Conservation (phyloP, 2,329 filamentous ascomycete genomes). For the Epichloe baconii region DNA sequence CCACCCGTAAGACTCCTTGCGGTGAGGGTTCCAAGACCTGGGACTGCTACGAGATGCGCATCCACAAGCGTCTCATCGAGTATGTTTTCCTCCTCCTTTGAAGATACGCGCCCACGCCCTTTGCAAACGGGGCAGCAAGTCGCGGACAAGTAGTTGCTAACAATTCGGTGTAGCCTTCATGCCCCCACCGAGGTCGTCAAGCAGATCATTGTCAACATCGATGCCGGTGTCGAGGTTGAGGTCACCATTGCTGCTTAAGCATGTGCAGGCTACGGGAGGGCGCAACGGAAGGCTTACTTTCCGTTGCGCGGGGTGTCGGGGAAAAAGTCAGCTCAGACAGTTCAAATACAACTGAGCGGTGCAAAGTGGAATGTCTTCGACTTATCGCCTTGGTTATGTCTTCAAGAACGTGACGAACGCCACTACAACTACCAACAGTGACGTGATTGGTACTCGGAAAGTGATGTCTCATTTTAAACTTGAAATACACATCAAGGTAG, state of each 20-base stretch:
- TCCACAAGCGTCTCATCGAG: slow-evolving; percentile 97
- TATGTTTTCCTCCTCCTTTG: slow-evolving; percentile 29
- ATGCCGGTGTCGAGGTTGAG: slow-evolving; percentile 87
- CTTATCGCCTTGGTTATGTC: neutral
- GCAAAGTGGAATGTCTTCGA: neutral
- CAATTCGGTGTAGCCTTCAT: slow-evolving; percentile 50
- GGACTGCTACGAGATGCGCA: slow-evolving; percentile 98
- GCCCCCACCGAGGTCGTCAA: slow-evolving; percentile 96
- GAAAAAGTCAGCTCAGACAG: neutral
- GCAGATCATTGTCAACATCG: slow-evolving; percentile 94
- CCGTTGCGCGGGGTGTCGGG: neutral
- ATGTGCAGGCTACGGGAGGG: neutral
- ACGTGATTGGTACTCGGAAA: no score
- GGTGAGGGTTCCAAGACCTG: slow-evolving; percentile 99
- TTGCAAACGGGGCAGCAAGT: neutral
- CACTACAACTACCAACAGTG: no score
- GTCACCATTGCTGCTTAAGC: slow-evolving; percentile 76
- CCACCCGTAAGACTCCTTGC: slow-evolving; percentile 97
- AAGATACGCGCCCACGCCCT: no score
- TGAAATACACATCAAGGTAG: no score
- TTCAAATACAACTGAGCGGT: slow-evolving; percentile 3
- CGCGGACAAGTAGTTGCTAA: slow-evolving; percentile 4
- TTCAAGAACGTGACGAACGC: no score
- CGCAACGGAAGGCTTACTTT: neutral
- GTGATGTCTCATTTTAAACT: no score